These are phyloP conservation scores for Trametes coccinea DNA, from an alignment of 768 basidiomycete species.

Conservation along the genomic window DNA sequence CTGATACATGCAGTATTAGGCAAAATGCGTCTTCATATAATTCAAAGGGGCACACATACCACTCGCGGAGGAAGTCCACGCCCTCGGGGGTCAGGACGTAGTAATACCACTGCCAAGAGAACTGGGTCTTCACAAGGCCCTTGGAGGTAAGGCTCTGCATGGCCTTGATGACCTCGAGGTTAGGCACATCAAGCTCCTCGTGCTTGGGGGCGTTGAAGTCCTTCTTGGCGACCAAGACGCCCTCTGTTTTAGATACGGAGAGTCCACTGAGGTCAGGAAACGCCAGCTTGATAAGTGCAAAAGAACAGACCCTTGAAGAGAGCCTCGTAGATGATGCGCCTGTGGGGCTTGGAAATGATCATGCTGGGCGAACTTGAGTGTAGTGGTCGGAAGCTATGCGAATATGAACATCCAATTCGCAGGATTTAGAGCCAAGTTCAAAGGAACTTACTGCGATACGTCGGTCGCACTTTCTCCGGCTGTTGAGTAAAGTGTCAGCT, in stretches of 20 bases:
- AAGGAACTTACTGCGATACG: slow-evolving; percentile 38
- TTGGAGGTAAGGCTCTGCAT: slow-evolving; percentile 66
- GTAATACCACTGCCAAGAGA: slow-evolving; percentile 99
- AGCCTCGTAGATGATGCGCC: slow-evolving; percentile 96
- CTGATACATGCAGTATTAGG: slow-evolving; percentile 38
- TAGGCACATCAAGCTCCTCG: slow-evolving; percentile 74
- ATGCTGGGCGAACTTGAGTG: slow-evolving; percentile 54
- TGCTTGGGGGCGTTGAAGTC: slow-evolving; percentile 98
- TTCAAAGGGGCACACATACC: slow-evolving; percentile 39
- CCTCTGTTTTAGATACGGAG: slow-evolving; percentile 57
- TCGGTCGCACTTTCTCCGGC: slow-evolving; percentile 38
- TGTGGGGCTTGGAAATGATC: slow-evolving; percentile 96
- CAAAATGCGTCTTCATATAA: neutral
- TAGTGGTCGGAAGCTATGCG: slow-evolving; percentile 35
- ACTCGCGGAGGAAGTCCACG: slow-evolving; percentile 95
- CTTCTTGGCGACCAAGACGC: slow-evolving; percentile 98
- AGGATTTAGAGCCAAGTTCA: neutral
- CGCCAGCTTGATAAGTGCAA: neutral
- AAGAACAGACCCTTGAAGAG: slow-evolving; percentile 94
- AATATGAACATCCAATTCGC: neutral
- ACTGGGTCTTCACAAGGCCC: slow-evolving; percentile 97
- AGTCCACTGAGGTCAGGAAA: neutral
- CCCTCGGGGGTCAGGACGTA: slow-evolving; percentile 97
- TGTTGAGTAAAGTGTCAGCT: slow-evolving; percentile 30
- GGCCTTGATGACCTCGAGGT: slow-evolving; percentile 73